A percentile compares a stretch with the other conserved stretches of the same genome.
These are phyloP conservation scores for Aphanocladium album DNA, from an alignment of 2,329 filamentous ascomycete genomes.

Conservation along the genomic window DNA sequence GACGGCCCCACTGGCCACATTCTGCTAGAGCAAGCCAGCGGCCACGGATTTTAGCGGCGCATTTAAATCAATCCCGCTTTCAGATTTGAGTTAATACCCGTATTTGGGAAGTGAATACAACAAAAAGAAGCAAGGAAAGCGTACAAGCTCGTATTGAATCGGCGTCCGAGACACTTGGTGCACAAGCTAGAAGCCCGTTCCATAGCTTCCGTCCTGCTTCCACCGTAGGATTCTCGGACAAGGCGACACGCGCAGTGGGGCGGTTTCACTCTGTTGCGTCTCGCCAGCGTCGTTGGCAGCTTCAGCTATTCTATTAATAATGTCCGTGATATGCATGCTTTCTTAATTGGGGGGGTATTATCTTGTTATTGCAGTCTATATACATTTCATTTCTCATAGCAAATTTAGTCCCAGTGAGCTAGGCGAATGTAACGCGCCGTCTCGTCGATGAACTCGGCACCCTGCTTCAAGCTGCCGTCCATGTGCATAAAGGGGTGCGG, in stretches of 20 bases:
- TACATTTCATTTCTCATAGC: not conserved
- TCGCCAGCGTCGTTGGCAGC: not conserved
- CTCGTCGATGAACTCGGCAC: conserved; percentile 28
- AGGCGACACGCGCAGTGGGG: not conserved
- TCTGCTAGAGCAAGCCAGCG: too few relatives aligned
- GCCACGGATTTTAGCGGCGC: too few relatives aligned
- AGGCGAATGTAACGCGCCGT: conserved; percentile 28
- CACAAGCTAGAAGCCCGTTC: not conserved
- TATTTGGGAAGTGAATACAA: too few relatives aligned
- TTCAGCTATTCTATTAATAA: too few relatives aligned
- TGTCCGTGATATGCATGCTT: too few relatives aligned
- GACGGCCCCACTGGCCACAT: too few relatives aligned
- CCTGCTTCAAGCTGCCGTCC: conserved; percentile 35
- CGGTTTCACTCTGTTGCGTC: conserved; percentile 5
- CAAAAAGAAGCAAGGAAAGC: too few relatives aligned
- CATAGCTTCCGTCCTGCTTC: not conserved
- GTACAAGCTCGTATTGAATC: too few relatives aligned
- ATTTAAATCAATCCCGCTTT: too few relatives aligned
- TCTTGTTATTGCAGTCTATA: not conserved
- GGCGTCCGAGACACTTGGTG: not conserved
- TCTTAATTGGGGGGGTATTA: too few relatives aligned
- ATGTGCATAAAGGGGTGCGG: conserved; percentile 49
- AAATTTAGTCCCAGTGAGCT: conserved; percentile 17
- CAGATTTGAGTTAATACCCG: too few relatives aligned
- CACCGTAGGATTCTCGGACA: not conserved